These are phyloP conservation scores for Chlorella sp. DNA, from an alignment of 139 green algal species.

Conservation along the genomic window DNA sequence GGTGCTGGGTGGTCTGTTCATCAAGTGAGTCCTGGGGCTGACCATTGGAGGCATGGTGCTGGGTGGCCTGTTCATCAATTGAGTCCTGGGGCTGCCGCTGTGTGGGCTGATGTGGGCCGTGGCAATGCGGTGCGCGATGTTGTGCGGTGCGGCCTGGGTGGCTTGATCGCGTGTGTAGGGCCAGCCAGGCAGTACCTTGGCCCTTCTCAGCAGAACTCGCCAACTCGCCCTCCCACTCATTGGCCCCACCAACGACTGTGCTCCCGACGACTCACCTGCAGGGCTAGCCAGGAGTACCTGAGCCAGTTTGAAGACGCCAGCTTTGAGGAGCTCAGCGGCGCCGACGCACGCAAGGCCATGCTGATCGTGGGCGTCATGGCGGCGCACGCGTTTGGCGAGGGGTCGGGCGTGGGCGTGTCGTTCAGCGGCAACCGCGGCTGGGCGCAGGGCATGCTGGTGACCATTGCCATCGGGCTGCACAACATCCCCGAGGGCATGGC, in stretches of 20 bases:
- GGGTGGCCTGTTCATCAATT: constrained; percentile 75
- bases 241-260: no score
- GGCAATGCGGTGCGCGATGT: no score
- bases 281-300: constrained; percentile 22
- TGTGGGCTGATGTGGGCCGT: constrained; percentile 66
- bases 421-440: constrained; percentile 73
- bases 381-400: constrained; percentile 92
- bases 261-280: no score
- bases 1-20: constrained; percentile 70
- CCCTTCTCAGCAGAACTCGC: no score
- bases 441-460: constrained; percentile 83
- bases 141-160: no score
- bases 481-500: constrained; percentile 97
- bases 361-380: constrained; percentile 96
- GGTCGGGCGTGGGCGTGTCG: constrained; percentile 87
- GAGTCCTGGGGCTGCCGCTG: constrained; percentile 49
- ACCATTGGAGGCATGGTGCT: constrained; percentile 65
- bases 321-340: constrained; percentile 73
- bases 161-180: no score
- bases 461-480: constrained; percentile 84
- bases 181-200: no score
- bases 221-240: no score
- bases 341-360: constrained; percentile 71
- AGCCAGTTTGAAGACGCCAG: constrained; percentile 40
- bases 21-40: constrained; percentile 53